Base-by-base conservation (phyloP, 2,329 filamentous ascomycete genomes). In the Cladosporium halotolerans region DNA sequence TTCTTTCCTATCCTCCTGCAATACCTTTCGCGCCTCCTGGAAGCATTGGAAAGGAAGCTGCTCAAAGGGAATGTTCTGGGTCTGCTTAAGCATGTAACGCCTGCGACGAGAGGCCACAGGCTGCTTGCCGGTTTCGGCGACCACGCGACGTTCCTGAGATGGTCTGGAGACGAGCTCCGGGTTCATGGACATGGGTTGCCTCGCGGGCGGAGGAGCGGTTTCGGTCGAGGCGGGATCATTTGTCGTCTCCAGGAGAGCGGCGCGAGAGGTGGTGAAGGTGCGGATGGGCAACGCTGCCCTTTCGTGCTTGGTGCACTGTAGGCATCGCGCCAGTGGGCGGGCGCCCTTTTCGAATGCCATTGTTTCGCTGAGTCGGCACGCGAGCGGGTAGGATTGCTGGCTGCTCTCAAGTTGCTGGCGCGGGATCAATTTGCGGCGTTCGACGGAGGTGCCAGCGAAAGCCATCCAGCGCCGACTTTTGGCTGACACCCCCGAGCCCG, bases 11-110 rank as follows among this genome's bases (percentile, higher is more conserved):
- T 99, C 93, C 52, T 81, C 82, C 50, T 83, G 79, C 53, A 99
- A 76, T 45, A 97, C 73, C 68, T 89, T 88, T 58, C 91, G 83
- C 39, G 93, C 93, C 74, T 96, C 91, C 73, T 99, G 93, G 76
- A 97, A 99, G 72, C 89, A 93, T 78, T 97, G 92, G 74, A 95
- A 99, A 14, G 93, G 93, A 61, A 99, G 76, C 68, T 92, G 87
- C 75, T 96, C 89, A 68, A 99, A 96, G 23, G 91, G 89, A 46
- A 96, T 75, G 57, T 79, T 73, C 36, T 75, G 80, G 63, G 75
- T 81, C 64, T 79, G 57, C 9, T 57, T 55, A 23, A 69, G 59
- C 40, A 68, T 70, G 46, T 72, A 73, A 68, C 92, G 85, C 58
- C 91, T 85, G 76, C 91, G 83, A 62, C 91, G 84, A 43, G 90